Evolutionary conservation across 306 rosid genomes (phyloP).

Genomic region (Cicer judaicum): DNA sequence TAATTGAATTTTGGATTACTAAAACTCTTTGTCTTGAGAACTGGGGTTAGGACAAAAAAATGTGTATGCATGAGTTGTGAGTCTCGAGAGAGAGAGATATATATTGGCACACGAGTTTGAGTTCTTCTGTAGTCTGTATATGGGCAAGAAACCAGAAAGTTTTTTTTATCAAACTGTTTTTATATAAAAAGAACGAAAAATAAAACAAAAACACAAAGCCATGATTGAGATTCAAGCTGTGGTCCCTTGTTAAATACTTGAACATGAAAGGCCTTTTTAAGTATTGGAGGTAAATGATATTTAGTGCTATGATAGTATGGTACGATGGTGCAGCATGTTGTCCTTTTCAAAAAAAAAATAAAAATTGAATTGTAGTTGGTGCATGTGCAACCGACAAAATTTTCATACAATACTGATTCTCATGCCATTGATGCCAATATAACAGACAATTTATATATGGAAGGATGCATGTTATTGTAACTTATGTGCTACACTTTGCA

Average conservation of each 20-base stretch:
- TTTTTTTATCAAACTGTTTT: not conserved
- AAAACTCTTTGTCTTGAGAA: too few relatives aligned
- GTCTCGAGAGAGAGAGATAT: not conserved
- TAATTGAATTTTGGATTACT: too few relatives aligned
- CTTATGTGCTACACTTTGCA: not conserved
- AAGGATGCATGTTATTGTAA: constrained; percentile 21
- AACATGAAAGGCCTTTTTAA: not conserved
- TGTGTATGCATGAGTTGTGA: not conserved
- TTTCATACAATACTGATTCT: not conserved
- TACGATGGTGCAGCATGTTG: not conserved
- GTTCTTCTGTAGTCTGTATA: not conserved
- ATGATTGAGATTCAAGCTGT: not conserved
- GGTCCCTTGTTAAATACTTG: not conserved
- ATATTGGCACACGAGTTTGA: not conserved
- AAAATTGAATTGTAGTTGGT: not conserved
- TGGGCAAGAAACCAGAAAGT: not conserved
- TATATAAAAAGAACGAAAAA: not conserved
- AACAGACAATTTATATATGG: not conserved
- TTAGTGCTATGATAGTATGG: not conserved
- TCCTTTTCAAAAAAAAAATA: not conserved
- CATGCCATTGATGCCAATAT: constrained; percentile 14
- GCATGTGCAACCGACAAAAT: not conserved
- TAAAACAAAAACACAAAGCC: not conserved
- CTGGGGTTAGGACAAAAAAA: too few relatives aligned
- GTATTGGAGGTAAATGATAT: not conserved